Conservation (phyloP, 306 rosid genomes). For the cucumber (Cucumis sativus) region Cucumber_9930_V3 NC_026656.2:984501-985000, state of each 20-base stretch:
- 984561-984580: neutral
- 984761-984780: constrained; percentile 17
- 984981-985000: constrained; percentile 5
- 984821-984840: constrained; percentile 28
- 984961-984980: constrained; percentile 19
- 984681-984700: constrained; percentile 22
- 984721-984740: neutral
- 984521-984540: constrained; percentile 33
- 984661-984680: constrained; percentile 26
- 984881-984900: neutral
- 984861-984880: constrained; percentile 11
- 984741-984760: neutral
- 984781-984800: constrained; percentile 17
- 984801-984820: constrained; percentile 22
- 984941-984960: constrained; percentile 16
- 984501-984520: neutral
- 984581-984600: constrained; percentile 19
- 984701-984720: constrained; percentile 16
- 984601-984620: constrained; percentile 13
- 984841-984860: constrained; percentile 24
- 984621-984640: constrained; percentile 29
- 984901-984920: neutral
- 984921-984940: neutral
- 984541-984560: constrained; percentile 8
- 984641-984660: constrained; percentile 20